Base-by-base conservation (phyloP, 345 rosid genomes). In the Crucihimalaya himalaica region DNA sequence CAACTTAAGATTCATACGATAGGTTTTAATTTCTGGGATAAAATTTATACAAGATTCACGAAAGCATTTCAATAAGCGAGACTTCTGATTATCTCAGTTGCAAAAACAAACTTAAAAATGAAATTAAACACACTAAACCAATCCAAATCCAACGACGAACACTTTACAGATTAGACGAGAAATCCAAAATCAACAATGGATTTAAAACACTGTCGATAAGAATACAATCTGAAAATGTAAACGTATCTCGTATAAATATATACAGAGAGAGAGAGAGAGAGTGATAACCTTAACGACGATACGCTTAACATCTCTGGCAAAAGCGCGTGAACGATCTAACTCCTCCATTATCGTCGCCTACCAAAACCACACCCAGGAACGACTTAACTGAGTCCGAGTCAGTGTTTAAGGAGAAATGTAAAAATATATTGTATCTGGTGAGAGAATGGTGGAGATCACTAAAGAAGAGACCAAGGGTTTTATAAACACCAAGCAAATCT, bases 261-360 rank as follows among this genome's bases (percentile, higher is more conserved):
- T 1, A 58, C 2, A 51, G 19, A 43, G 12, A 51, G 40, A 62
- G 58, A 25, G 23, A 46, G 43, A 50, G 1, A 59, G n/a, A n/a
- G 14, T 51, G n/a, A n/a, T n/a, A n/a, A 76, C 99, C 97, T 95
- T 95, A 75, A 95, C 80, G 74, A 95, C 89, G 55, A 95, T 63
- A 78, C 99, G 99, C 84, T 90, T 95, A 8, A 89, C 97, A 61
- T 90, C 94, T 79, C 73, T 86, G 68, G 94, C 73, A 63, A 95
- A 95, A 59, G 72, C 88, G 16, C 99, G 92, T 23, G 97, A 74
- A 43, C 78, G 71, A 75, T 95, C 98, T 78, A 85, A 10, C 42
- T 71, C 81, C 74, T 55, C 77, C 84, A 72, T 79, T 55, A 43
- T 63, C 43, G 31, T 18, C 66, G 32, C 28, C 66, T 6, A 43